A percentile compares a stretch with the other conserved stretches of the same genome.
phyloP scores from a whole-genome alignment of 352 stramenopile genomes.

The Pythium guiyangense region DNA sequence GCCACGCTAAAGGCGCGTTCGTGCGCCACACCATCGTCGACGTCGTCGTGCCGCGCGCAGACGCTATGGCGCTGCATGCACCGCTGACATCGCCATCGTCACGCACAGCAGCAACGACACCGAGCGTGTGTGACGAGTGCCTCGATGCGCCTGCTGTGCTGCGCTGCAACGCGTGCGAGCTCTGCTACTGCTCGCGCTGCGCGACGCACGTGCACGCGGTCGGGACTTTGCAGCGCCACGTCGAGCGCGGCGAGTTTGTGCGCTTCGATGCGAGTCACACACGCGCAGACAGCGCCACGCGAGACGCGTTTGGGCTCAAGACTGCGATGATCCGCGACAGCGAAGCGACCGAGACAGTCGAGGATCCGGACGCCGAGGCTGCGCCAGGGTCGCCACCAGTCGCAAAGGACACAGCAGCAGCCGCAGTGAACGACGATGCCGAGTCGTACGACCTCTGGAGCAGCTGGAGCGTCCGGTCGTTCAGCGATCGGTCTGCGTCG shows the following conservation, averaged over 20 bases:
- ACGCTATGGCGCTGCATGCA: neutral
- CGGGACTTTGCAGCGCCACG: constrained; percentile 40
- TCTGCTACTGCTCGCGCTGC: constrained; percentile 41
- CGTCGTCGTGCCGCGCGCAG: neutral
- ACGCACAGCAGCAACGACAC: constrained; percentile 6
- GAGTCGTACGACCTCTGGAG: constrained; percentile 36
- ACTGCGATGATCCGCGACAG: constrained; percentile 6
- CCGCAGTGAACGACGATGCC: neutral
- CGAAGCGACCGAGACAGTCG: constrained; percentile 9
- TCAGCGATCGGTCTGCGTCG: constrained; percentile 19
- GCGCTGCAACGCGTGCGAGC: constrained; percentile 38
- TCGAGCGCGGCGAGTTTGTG: constrained; percentile 12
- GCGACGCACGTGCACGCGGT: constrained; percentile 27
- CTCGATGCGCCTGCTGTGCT: constrained; percentile 17
- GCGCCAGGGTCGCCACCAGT: constrained; percentile 6
- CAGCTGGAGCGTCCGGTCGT: constrained; percentile 30
- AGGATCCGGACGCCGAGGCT: constrained; percentile 21
- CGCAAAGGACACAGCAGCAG: neutral
- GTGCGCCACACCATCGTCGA: constrained; percentile 22
- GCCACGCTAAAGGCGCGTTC: constrained; percentile 34
- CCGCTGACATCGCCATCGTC: neutral
- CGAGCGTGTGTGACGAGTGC: constrained; percentile 47
- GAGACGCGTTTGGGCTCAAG: constrained; percentile 7
- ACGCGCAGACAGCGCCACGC: neutral
- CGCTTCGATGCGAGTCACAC: neutral